Percentiles rank a stretch among this genome's conserved stretches.
Conservation (phyloP, 169 alveolate species). For the Eimeria acervulina region DNA sequence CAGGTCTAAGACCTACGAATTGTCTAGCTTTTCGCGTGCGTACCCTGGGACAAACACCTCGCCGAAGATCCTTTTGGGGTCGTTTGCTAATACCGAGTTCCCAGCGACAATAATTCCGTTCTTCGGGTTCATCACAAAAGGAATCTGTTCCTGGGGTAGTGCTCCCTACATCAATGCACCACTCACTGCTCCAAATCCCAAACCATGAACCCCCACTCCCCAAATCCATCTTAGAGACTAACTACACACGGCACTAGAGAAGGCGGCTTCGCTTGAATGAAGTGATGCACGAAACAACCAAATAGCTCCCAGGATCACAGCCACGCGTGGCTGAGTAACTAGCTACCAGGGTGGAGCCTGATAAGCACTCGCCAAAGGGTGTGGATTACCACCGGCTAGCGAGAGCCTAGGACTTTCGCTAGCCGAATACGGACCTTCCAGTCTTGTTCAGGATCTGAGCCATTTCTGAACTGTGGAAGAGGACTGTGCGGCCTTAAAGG, state of each 20-base stretch:
- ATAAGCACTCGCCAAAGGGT: neutral
- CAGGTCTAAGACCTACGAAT: neutral
- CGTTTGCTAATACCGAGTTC: conserved; percentile 53
- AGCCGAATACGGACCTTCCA: conserved; percentile 69
- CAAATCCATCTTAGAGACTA: neutral
- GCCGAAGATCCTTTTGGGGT: conserved; percentile 62
- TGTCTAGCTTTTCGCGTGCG: neutral
- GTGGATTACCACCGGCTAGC: neutral
- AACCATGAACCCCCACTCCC: neutral
- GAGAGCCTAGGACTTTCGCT: neutral
- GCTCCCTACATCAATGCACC: conserved; percentile 56
- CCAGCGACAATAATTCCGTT: conserved; percentile 72
- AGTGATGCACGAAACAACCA: neutral
- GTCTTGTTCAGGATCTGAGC: conserved; percentile 61
- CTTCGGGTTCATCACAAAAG: conserved; percentile 75
- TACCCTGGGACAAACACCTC: conserved; percentile 77
- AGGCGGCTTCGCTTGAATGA: neutral
- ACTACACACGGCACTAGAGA: neutral
- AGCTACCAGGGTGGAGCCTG: neutral
- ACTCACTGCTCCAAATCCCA: neutral
- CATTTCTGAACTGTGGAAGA: conserved; percentile 45
- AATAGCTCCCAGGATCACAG: neutral
- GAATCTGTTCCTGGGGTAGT: conserved; percentile 32
- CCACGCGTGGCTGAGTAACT: neutral
- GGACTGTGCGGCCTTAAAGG: conserved; percentile 53